These are phyloP conservation scores for Somion occarium DNA, from an alignment of 1,284 basidiomycete species.

Conservation along the genomic window DNA sequence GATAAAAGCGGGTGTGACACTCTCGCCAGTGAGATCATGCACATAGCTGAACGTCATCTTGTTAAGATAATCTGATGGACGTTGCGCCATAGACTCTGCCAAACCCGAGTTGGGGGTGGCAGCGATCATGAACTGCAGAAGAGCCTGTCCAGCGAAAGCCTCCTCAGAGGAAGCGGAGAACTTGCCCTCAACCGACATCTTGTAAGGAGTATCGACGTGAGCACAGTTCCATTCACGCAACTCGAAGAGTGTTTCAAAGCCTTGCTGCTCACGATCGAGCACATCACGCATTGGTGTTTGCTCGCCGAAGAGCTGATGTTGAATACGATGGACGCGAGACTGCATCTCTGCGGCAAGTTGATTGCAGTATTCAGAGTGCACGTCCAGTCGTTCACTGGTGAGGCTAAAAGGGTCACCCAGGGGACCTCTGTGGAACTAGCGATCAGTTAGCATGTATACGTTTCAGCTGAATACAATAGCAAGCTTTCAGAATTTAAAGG, in stretches of 20 bases:
- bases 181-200: slow-evolving; percentile 21
- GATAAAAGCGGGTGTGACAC: slow-evolving; percentile 31
- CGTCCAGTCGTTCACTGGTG: slow-evolving; percentile 30
- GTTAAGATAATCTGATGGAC: slow-evolving; percentile 45
- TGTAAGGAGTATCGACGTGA: slow-evolving; percentile 32
- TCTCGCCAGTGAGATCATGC: slow-evolving; percentile 46
- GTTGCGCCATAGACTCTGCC: slow-evolving; percentile 43
- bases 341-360: slow-evolving; percentile 39
- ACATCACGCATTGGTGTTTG: slow-evolving; percentile 35
- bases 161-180: slow-evolving; percentile 25
- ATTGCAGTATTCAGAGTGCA: slow-evolving; percentile 55
- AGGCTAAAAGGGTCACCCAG: slow-evolving; percentile 22
- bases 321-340: slow-evolving; percentile 18
- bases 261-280: slow-evolving; percentile 20
- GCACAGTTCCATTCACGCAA: slow-evolving; percentile 55
- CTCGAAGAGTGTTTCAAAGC: slow-evolving; percentile 32
- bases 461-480: too few species aligned
- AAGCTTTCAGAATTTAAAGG: too few species aligned
- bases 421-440: slow-evolving; percentile 65
- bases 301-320: slow-evolving; percentile 25
- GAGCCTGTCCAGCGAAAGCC: slow-evolving; percentile 47
- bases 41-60: slow-evolving; percentile 48
- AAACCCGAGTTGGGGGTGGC: slow-evolving; percentile 58
- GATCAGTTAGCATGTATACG: too few species aligned
- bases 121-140: slow-evolving; percentile 73